These are phyloP conservation scores for Penicillium brevicompactum DNA, from an alignment of 2,329 filamentous ascomycete genomes.

Conservation along the genomic window DNA sequence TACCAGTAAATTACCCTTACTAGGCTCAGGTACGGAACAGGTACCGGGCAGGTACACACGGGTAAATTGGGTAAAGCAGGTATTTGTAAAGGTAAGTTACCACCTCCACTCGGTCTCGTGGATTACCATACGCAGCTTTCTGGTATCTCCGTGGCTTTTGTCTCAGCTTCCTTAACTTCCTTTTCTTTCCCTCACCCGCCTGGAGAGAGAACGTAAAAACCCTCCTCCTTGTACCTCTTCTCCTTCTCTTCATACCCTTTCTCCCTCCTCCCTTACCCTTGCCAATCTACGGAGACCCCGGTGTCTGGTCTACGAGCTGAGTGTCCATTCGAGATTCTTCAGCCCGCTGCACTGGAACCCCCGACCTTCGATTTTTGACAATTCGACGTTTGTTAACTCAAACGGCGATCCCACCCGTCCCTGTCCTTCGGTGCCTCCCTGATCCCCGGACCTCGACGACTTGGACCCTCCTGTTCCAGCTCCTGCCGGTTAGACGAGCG, in stretches of 20 bases:
- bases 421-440: slow-evolving; percentile 34
- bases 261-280: slow-evolving; percentile 35
- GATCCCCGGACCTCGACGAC: slow-evolving; percentile 34
- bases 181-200: slow-evolving; percentile 44
- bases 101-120: slow-evolving; percentile 24
- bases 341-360: slow-evolving; percentile 35
- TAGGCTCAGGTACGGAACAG: not conserved
- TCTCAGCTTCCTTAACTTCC: slow-evolving; percentile 25
- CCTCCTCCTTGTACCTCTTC: slow-evolving; percentile 39
- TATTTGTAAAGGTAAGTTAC: slow-evolving; percentile 1
- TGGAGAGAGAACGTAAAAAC: slow-evolving; percentile 43
- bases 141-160: slow-evolving; percentile 32
- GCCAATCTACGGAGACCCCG: slow-evolving; percentile 43
- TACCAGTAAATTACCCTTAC: not conserved
- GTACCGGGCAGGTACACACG: not conserved
- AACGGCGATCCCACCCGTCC: slow-evolving; percentile 33
- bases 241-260: slow-evolving; percentile 32
- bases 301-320: slow-evolving; percentile 39
- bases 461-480: slow-evolving; percentile 36
- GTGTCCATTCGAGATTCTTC: slow-evolving; percentile 30
- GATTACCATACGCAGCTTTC: slow-evolving; percentile 27
- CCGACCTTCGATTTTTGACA: slow-evolving; percentile 32
- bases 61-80: not conserved
- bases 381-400: slow-evolving; percentile 45
- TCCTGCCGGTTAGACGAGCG: slow-evolving; percentile 44